Percentiles rank a stretch among this genome's conserved stretches.
These are phyloP conservation scores for Leucogyrophana mollusca DNA, from an alignment of 768 basidiomycete genomes.

Conservation along the genomic window DNA sequence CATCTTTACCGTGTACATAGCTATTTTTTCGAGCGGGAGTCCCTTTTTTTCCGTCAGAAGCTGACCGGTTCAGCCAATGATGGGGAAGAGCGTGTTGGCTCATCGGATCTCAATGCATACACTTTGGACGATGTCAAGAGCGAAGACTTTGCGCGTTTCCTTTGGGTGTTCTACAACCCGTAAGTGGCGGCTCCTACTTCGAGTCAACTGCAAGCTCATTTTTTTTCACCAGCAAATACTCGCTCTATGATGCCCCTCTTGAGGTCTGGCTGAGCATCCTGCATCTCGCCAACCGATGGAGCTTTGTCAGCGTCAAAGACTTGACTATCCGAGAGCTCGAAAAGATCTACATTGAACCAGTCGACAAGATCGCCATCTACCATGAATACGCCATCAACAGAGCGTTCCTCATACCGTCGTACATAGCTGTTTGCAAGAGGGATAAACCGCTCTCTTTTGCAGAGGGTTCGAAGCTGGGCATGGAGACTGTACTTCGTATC, in stretches of 20 bases:
- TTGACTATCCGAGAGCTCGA: conserved; percentile 40
- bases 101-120: conserved; percentile 40
- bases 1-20: conserved; percentile 56
- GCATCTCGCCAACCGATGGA: conserved; percentile 37
- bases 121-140: conserved; percentile 43
- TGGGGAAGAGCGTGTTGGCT: conserved; percentile 33
- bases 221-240: conserved; percentile 29
- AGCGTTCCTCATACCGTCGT: conserved; percentile 35
- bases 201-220: neutral
- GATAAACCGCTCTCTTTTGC: conserved; percentile 33
- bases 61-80: conserved; percentile 30
- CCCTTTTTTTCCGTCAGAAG: conserved; percentile 41
- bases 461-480: conserved; percentile 43
- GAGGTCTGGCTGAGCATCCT: conserved; percentile 44
- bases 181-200: conserved; percentile 27
- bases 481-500: conserved; percentile 35
- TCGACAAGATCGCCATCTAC: conserved; percentile 39
- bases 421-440: conserved; percentile 33
- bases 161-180: conserved; percentile 68
- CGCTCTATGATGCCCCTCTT: conserved; percentile 35
- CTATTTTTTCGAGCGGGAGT: conserved; percentile 66
- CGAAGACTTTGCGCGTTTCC: conserved; percentile 51
- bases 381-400: conserved; percentile 33
- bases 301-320: conserved; percentile 37
- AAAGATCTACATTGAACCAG: conserved; percentile 30